Conservation (phyloP, 306 rosid genomes). For the Purshia tridentata region DNA sequence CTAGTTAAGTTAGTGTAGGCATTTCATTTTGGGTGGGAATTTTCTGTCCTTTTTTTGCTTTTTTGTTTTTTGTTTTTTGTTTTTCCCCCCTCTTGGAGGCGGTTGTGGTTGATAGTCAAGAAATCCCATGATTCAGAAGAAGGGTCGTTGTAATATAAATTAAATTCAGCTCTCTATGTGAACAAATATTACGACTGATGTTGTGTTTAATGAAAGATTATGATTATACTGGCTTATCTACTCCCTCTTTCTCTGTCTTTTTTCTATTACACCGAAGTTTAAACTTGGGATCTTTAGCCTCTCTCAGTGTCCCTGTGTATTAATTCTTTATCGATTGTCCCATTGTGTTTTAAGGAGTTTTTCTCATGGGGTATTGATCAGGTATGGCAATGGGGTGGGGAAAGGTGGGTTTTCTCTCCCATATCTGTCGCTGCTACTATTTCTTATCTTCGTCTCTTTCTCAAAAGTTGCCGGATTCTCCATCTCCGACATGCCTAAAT, state of each 20-base stretch:
- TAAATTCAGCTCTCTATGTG: constrained; percentile 7
- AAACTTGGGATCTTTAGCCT: too few relatives aligned
- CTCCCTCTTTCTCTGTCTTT: background rate
- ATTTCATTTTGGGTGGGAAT: constrained; percentile 29
- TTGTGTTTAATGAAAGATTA: constrained; percentile 24
- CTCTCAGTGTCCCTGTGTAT: too few relatives aligned
- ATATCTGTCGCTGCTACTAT: too few relatives aligned
- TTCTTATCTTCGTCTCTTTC: too few relatives aligned
- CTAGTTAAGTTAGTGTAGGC: constrained; percentile 27
- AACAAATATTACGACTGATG: constrained; percentile 25
- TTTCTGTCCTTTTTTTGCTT: constrained; percentile 22
- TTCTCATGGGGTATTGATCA: background rate
- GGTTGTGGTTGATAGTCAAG: constrained; percentile 3
- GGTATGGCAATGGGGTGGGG: background rate
- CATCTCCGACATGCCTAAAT: too few relatives aligned
- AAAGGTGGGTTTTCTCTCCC: too few relatives aligned
- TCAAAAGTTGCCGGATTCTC: too few relatives aligned
- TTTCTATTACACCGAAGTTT: too few relatives aligned
- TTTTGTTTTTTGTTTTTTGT: background rate
- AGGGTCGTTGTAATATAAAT: constrained; percentile 40
- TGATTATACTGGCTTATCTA: background rate
- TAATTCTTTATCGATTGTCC: too few relatives aligned
- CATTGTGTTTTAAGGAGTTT: too few relatives aligned
- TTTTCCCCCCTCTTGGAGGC: background rate
- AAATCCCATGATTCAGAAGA: constrained; percentile 20